Evolutionary conservation across 129 eudicot genomes (phyloP).

Genomic region (Centaurea solstitialis): DNA sequence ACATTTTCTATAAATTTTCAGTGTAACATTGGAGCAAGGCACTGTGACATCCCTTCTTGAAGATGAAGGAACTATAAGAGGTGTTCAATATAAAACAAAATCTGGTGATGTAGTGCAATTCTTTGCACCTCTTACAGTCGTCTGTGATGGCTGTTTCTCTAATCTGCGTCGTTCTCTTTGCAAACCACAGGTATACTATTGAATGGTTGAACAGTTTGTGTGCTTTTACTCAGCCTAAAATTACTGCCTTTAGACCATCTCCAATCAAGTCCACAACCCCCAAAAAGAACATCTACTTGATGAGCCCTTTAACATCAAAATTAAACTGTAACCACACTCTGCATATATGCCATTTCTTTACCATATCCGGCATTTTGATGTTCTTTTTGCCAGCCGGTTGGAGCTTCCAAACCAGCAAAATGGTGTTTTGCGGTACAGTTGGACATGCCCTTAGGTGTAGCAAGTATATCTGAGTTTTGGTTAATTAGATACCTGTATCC

Average conservation of each 20-base stretch:
- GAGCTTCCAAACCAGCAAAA: neutral
- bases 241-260: neutral
- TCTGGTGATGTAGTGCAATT: constrained; percentile 48
- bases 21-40: constrained; percentile 63
- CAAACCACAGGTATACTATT: constrained; percentile 44
- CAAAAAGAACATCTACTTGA: neutral
- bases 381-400: neutral
- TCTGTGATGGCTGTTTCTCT: constrained; percentile 64
- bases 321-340: too few species aligned
- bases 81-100: constrained; percentile 59
- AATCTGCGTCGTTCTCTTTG: constrained; percentile 63
- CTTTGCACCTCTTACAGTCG: constrained; percentile 68
- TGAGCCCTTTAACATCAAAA: neutral
- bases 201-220: neutral
- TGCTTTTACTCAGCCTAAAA: neutral
- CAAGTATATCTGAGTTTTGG: constrained; percentile 4
- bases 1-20: constrained; percentile 16
- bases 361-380: neutral
- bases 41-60: constrained; percentile 59
- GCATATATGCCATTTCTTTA: neutral
- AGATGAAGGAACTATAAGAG: constrained; percentile 52
- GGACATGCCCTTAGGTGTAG: neutral
- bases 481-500: constrained; percentile 11
- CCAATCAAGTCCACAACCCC: neutral
- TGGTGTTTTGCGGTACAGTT: neutral